Evolutionary conservation across 139 green algal genomes (phyloP).

Genomic region (Coelastrella sp.): DNA sequence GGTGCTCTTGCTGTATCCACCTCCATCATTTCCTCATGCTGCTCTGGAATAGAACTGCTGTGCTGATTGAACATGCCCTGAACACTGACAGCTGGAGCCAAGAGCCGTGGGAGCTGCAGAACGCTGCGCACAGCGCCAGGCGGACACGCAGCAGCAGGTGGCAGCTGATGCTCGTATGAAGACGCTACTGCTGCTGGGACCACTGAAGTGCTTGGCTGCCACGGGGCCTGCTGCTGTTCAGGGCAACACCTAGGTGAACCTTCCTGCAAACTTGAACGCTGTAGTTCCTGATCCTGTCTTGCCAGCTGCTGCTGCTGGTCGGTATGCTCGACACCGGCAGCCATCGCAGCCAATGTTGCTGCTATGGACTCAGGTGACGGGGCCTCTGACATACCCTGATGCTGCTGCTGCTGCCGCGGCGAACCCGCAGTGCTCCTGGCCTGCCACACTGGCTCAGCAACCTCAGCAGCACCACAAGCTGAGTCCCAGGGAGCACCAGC

Average conservation of each 20-base stretch:
- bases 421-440: too few relatives aligned
- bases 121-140: too few relatives aligned
- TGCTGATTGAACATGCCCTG: neutral
- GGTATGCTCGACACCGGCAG: neutral
- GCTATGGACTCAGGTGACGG: neutral
- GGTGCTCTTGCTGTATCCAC: neutral
- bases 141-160: too few relatives aligned
- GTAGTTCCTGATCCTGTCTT: neutral
- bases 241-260: neutral
- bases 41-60: neutral
- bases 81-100: neutral
- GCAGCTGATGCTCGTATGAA: too few relatives aligned
- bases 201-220: neutral
- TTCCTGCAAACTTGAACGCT: neutral
- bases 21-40: neutral
- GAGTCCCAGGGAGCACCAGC: too few relatives aligned
- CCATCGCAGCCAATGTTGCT: neutral
- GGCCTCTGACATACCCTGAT: neutral
- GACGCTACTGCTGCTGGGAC: too few relatives aligned
- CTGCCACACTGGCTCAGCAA: too few relatives aligned
- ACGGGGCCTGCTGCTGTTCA: neutral
- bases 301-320: neutral
- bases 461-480: too few relatives aligned
- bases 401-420: neutral
- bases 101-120: too few relatives aligned